Evolutionary conservation across 768 basidiomycete species (phyloP), one percentile per base, ranked within the genome.

Genomic region (Termitomyces sp.): DNA sequence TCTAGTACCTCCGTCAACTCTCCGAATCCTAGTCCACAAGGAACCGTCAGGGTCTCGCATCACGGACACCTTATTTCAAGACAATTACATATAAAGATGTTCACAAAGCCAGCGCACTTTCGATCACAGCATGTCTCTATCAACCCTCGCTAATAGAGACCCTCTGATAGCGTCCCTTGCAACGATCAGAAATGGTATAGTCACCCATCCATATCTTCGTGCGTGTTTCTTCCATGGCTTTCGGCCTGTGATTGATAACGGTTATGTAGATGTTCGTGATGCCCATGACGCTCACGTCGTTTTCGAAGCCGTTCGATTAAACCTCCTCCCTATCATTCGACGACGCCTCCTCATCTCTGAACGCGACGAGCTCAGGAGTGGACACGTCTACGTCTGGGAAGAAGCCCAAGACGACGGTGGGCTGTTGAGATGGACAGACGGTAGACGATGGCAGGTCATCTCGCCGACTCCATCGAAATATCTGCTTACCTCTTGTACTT

Each of bases 331-430:
- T 6, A 74, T 92, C 53, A 83, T 91, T 60, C 86, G 80, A 58
- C 82, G 88, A 20, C 82, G 89, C 9, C 75, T 92, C n/a, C 80
- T 85, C 13, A 76, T 84, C 3, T 83, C 74, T 58, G 89, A 92
- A 67, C 77, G 89, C 44, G 88, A 89, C 34, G 82, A 86, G 42
- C 75, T 92, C 5, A 68, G 68, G 39, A 88, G 88, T 51, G 90
- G 90, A 2, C 88, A 91, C 59, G 82, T 92, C 42, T 92, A 90
- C 64, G 90, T 92, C 39, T 92, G 90, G 90, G 89, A 92, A 64
- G 90, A 92, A 69, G 87, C 88, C 4, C 89, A 88, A 62, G 89
- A 89, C 49, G 87, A 86, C 49, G 85, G 83, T 7, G 76, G 77
- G 18, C 73, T 89, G 37, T 75, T 91, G 57, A 80, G 90, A 26